A percentile compares a stretch with the other conserved stretches of the same genome.
Evolutionary conservation across 2,329 filamentous ascomycete genomes (phyloP).

Genomic region (Colletotrichum filicis): DNA sequence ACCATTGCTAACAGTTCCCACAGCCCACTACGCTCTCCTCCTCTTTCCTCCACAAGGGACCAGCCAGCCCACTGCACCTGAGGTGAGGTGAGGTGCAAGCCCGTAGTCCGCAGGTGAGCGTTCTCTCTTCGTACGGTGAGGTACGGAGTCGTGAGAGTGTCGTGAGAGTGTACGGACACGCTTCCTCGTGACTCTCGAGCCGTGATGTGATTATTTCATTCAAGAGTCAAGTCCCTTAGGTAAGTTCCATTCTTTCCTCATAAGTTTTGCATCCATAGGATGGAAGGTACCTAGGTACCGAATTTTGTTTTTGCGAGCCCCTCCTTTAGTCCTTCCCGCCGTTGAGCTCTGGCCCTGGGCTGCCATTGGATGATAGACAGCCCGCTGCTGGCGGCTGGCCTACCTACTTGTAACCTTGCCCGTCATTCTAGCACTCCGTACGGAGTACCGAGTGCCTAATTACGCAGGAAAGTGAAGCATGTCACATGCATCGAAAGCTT

Average conservation of each 20-base stretch:
- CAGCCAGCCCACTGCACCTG: neutral
- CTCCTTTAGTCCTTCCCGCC: neutral
- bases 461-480: neutral
- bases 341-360: neutral
- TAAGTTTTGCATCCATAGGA: neutral
- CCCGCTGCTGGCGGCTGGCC: neutral
- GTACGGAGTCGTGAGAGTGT: too few relatives aligned
- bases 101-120: slow-evolving; percentile 7
- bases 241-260: neutral
- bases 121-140: too few relatives aligned
- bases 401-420: neutral
- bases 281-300: neutral
- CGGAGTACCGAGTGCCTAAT: neutral
- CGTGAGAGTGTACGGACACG: neutral
- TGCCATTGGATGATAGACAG: slow-evolving; percentile 29
- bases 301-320: neutral
- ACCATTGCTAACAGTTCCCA: slow-evolving; percentile 23
- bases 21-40: neutral
- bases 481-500: slow-evolving; percentile 29
- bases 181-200: too few relatives aligned
- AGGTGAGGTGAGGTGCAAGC: neutral
- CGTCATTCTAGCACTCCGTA: neutral
- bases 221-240: neutral
- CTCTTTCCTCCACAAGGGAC: neutral
- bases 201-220: neutral